A percentile compares a stretch with the other conserved stretches of the same genome.
These are phyloP conservation scores for Endothia cerciana DNA, from an alignment of 2,329 filamentous ascomycete species.

Conservation along the genomic window DNA sequence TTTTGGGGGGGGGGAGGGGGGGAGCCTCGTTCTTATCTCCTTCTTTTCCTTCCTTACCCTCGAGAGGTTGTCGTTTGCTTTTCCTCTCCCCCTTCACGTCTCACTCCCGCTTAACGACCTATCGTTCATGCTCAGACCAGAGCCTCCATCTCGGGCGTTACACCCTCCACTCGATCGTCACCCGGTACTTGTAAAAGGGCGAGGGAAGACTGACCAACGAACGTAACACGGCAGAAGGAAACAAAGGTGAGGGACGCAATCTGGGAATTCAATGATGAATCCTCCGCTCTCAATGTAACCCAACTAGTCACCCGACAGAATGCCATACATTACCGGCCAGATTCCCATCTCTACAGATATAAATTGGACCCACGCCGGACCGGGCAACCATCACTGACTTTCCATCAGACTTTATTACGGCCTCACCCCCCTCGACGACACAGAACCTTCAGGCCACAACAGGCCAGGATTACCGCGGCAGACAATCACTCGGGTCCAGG, in stretches of 20 bases:
- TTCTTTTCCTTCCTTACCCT: neutral
- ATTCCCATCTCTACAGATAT: neutral
- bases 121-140: neutral
- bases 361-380: neutral
- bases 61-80: too few relatives aligned
- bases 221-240: neutral
- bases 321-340: conserved; percentile 21
- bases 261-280: neutral
- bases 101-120: neutral
- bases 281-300: conserved; percentile 17
- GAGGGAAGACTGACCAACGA: neutral
- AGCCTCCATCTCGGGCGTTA: too few relatives aligned
- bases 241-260: conserved; percentile 14
- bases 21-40: neutral
- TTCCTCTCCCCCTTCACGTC: neutral
- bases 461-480: too few relatives aligned
- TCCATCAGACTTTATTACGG: neutral
- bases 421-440: neutral
- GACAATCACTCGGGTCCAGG: neutral
- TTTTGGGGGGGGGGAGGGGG: too few relatives aligned
- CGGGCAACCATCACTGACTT: neutral
- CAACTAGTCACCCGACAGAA: conserved; percentile 14
- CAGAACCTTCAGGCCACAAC: neutral
- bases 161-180: neutral
- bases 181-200: neutral